Conservation (phyloP, 306 rosid genomes). For the Trifolium subterraneum region DNA sequence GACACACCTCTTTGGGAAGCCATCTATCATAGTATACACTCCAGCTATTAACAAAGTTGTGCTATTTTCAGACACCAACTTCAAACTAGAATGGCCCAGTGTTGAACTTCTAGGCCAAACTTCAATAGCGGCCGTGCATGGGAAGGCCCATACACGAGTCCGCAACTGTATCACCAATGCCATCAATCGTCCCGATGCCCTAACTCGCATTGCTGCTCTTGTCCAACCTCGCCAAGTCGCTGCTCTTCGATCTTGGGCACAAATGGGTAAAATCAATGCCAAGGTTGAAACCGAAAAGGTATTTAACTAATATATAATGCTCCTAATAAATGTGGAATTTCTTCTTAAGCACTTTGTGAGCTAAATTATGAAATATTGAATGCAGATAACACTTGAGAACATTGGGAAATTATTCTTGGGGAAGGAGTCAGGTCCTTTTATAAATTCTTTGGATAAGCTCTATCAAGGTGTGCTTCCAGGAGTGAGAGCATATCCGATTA, state of each 20-base stretch:
- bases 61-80: not conserved
- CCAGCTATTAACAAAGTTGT: not conserved
- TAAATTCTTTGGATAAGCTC: conserved; percentile 19
- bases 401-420: conserved; percentile 32
- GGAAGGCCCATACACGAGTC: not conserved
- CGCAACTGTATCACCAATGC: conserved; percentile 1
- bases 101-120: conserved; percentile 3
- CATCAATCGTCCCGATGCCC: conserved; percentile 19
- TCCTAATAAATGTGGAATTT: not conserved
- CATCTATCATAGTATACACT: conserved; percentile 18
- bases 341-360: not conserved
- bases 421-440: conserved; percentile 19
- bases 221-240: conserved; percentile 15
- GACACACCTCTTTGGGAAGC: conserved; percentile 30
- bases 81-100: not conserved
- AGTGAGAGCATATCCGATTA: conserved; percentile 49
- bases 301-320: not conserved
- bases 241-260: conserved; percentile 15
- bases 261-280: conserved; percentile 10
- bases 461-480: conserved; percentile 32
- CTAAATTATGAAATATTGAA: not conserved
- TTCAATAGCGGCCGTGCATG: conserved; percentile 5
- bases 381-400: conserved; percentile 36
- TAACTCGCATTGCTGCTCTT: not conserved
- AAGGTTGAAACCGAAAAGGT: conserved; percentile 25